A percentile compares a stretch with the other conserved stretches of the same genome.
These are phyloP conservation scores for Paspalum notatum DNA, from an alignment of 176 grass and related monocot genomes.

Conservation along the genomic window DNA sequence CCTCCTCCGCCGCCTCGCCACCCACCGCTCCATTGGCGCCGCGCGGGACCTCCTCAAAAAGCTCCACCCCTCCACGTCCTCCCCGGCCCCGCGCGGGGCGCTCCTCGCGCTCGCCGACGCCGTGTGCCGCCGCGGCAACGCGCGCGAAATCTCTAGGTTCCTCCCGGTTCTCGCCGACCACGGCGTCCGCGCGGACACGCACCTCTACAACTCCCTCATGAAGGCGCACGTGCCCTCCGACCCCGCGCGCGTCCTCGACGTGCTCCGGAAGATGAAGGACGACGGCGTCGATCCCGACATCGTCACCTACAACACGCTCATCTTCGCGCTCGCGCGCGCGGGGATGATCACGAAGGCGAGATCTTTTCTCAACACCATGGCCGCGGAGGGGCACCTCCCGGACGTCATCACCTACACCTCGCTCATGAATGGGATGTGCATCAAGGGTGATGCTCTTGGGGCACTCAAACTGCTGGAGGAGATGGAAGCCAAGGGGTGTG, in stretches of 20 bases:
- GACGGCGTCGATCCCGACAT: conserved; percentile 82
- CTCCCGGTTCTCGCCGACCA: conserved; percentile 57
- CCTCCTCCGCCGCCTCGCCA: conserved; percentile 77
- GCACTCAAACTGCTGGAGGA: conserved; percentile 57
- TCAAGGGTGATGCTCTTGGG: conserved; percentile 66
- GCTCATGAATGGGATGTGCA: conserved; percentile 89
- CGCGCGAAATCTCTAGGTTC: conserved; percentile 67
- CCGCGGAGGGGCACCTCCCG: conserved; percentile 52
- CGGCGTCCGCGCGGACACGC: conserved; percentile 72
- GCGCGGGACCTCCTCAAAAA: conserved; percentile 58
- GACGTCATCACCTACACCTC: conserved; percentile 84
- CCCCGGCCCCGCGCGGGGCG: conserved; percentile 52
- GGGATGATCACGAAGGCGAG: conserved; percentile 76
- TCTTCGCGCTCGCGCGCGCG: conserved; percentile 71
- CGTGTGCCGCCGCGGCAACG: conserved; percentile 54
- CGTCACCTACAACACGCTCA: conserved; percentile 89
- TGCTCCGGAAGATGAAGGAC: conserved; percentile 69
- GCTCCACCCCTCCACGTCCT: conserved; percentile 35
- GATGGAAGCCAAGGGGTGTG: conserved; percentile 73
- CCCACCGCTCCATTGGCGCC: conserved; percentile 56
- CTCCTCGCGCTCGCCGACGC: conserved; percentile 72
- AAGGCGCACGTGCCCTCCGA: conserved; percentile 74
- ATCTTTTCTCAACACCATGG: conserved; percentile 70
- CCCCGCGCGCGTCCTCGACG: conserved; percentile 54
- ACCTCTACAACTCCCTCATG: conserved; percentile 88